Evolutionary conservation across 139 green algal genomes (phyloP).

Genomic region (Volvox africanus): DNA sequence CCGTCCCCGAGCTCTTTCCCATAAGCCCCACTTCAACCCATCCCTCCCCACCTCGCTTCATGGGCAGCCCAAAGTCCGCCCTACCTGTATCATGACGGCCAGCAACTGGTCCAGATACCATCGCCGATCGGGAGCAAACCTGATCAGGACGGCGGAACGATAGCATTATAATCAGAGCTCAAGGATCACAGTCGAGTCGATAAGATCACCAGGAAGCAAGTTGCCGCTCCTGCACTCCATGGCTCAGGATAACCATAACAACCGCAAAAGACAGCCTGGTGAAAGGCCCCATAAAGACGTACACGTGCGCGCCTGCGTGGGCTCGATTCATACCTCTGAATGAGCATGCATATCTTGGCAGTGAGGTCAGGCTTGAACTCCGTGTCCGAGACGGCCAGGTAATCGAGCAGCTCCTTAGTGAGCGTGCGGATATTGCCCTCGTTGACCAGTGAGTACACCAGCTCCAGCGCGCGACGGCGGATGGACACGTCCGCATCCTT

Average conservation of each 20-base stretch:
- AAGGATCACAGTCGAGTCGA: no score
- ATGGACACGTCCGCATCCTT: conserved; percentile 91
- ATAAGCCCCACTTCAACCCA: no score
- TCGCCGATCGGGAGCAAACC: conserved; percentile 85
- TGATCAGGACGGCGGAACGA: background rate
- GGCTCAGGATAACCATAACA: no score
- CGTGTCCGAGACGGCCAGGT: conserved; percentile 89
- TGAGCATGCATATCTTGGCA: conserved; percentile 91
- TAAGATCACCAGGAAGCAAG: no score
- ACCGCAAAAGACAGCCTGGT: no score
- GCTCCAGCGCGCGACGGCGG: conserved; percentile 88
- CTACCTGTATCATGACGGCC: conserved; percentile 80
- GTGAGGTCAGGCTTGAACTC: conserved; percentile 98
- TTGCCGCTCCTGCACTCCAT: no score
- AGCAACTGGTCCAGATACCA: conserved; percentile 95
- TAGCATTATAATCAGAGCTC: no score
- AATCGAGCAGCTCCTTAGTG: conserved; percentile 95
- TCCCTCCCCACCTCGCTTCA: no score
- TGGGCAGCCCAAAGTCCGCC: background rate
- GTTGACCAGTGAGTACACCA: conserved; percentile 87
- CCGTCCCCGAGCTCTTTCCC: no score
- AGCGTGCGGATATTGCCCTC: conserved; percentile 68
- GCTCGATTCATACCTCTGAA: conserved; percentile 75
- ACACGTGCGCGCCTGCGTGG: no score
- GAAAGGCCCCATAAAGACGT: no score